phyloP scores from a whole-genome alignment of 768 basidiomycete species.

The Boletus subparvulus region DNA sequence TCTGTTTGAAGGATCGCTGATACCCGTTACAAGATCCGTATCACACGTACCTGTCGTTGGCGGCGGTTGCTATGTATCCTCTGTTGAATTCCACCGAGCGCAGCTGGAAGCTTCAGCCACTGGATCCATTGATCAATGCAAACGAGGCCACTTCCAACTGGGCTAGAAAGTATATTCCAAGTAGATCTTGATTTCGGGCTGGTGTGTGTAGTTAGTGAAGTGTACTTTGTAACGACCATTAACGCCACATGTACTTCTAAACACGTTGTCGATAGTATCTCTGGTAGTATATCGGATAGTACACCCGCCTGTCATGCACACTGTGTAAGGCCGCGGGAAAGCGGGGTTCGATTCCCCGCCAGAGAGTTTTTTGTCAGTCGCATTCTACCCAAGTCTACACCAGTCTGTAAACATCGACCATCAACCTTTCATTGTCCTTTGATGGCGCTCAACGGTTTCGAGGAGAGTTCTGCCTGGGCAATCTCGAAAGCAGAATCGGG shows the following conservation, averaged over 20 bases:
- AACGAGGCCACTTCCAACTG: slow-evolving; percentile 62
- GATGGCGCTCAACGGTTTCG: slow-evolving; percentile 49
- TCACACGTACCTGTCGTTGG: slow-evolving; percentile 90
- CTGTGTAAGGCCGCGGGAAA: slow-evolving; percentile 34
- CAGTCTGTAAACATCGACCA: too few species aligned
- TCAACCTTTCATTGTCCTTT: background rate
- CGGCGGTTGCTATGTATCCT: slow-evolving; percentile 70
- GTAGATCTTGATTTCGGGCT: slow-evolving; percentile 13
- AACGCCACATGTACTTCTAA: background rate
- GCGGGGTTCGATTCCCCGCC: slow-evolving; percentile 49
- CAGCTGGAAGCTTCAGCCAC: slow-evolving; percentile 56
- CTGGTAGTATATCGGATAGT: slow-evolving; percentile 54
- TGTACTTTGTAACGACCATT: background rate
- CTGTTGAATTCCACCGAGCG: slow-evolving; percentile 33
- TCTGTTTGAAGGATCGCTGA: slow-evolving; percentile 5
- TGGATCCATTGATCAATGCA: slow-evolving; percentile 76
- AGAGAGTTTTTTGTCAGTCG: slow-evolving; percentile 31
- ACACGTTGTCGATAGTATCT: slow-evolving; percentile 6
- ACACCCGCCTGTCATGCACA: slow-evolving; percentile 47
- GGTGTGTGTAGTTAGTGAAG: background rate
- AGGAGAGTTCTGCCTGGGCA: slow-evolving; percentile 53
- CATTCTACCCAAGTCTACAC: background rate
- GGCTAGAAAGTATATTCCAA: slow-evolving; percentile 59
- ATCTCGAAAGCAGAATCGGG: slow-evolving; percentile 41
- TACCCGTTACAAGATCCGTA: slow-evolving; percentile 70